Conservation (phyloP, 1,139 yeast species). For the Saccharomycopsis hybrid region DNA sequence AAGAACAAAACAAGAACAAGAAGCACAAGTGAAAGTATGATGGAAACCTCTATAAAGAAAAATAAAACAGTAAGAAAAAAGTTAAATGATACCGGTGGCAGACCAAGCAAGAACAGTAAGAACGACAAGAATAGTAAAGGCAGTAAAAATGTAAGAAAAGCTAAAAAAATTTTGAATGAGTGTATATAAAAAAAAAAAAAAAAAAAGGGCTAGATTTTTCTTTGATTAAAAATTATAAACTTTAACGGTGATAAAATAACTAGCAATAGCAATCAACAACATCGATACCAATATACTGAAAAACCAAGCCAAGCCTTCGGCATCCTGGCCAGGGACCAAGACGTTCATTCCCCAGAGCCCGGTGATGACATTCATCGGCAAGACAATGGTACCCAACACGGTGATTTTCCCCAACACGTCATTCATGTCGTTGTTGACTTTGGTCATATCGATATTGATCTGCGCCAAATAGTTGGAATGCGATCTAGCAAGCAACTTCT, state of each 20-base stretch:
- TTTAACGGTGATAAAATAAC: constrained; percentile 32
- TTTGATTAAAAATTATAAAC: constrained; percentile 17
- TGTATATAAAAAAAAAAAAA: too few species aligned
- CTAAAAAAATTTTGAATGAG: too few species aligned
- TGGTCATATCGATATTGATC: constrained; percentile 94
- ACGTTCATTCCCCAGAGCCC: constrained; percentile 99
- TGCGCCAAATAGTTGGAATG: constrained; percentile 96
- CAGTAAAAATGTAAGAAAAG: too few species aligned
- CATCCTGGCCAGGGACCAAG: constrained; percentile 85
- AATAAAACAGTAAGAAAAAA: too few species aligned
- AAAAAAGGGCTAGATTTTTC: too few species aligned
- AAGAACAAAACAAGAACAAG: too few species aligned
- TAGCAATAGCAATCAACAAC: constrained; percentile 37
- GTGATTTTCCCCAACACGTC: constrained; percentile 93
- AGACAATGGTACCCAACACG: constrained; percentile 86
- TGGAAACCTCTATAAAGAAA: too few species aligned
- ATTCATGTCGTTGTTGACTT: constrained; percentile 94
- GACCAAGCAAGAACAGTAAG: too few species aligned
- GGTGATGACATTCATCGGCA: constrained; percentile 90
- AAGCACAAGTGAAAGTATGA: too few species aligned
- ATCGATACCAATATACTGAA: constrained; percentile 42
- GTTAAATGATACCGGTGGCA: too few species aligned
- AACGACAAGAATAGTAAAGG: too few species aligned
- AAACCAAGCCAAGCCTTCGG: constrained; percentile 75
- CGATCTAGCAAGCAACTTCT: constrained; percentile 83